Conservation (phyloP, 176 grass and related monocot species). For the Cenchrus fungigraminus region DNA sequence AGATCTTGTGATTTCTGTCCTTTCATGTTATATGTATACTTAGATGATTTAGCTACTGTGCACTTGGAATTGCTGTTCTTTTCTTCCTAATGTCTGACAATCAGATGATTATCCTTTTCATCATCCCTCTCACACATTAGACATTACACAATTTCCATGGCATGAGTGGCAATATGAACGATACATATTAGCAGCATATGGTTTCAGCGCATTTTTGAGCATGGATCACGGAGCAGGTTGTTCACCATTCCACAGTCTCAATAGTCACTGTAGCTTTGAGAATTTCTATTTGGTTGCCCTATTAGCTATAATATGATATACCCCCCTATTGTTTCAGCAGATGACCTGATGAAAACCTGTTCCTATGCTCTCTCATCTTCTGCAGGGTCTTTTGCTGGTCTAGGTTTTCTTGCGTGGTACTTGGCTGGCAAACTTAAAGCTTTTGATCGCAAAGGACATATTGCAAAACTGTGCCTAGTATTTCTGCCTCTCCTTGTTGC, state of each 20-base stretch:
- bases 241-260: background rate
- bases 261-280: background rate
- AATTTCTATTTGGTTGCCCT: background rate
- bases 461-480: slow-evolving; percentile 61
- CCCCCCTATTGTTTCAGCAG: background rate
- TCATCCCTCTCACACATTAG: background rate
- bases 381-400: slow-evolving; percentile 61
- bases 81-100: background rate
- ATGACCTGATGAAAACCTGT: background rate
- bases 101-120: slow-evolving; percentile 2
- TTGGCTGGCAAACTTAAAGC: slow-evolving; percentile 62
- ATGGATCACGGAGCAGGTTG: background rate
- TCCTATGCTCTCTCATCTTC: slow-evolving; percentile 25
- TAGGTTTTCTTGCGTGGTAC: slow-evolving; percentile 66
- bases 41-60: background rate
- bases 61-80: slow-evolving; percentile 9
- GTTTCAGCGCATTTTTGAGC: background rate
- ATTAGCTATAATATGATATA: slow-evolving; percentile 21
- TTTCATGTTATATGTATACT: background rate
- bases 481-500: slow-evolving; percentile 62
- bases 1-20: background rate
- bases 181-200: background rate
- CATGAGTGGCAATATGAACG: background rate
- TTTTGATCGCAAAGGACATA: slow-evolving; percentile 60
- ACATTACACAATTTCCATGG: slow-evolving; percentile 2